Evolutionary conservation across 306 rosid genomes (phyloP).

Genomic region (Cucumis hystrix): DNA sequence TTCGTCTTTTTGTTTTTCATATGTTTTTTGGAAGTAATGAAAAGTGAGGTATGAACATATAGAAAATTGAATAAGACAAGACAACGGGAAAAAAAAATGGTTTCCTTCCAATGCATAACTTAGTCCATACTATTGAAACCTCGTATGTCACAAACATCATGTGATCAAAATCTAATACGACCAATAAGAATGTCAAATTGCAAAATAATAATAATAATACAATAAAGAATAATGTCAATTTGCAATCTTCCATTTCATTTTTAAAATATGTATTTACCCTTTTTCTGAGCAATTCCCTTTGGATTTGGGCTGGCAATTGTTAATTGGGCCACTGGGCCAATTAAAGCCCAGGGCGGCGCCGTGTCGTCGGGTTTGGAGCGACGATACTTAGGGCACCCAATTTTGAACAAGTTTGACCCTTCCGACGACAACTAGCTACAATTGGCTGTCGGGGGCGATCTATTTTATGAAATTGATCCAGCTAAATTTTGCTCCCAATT

Average conservation of each 20-base stretch:
- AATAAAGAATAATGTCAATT: too few species aligned
- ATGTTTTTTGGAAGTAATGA: not conserved
- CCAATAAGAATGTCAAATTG: too few species aligned
- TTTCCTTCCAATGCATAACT: not conserved
- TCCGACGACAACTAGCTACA: not conserved
- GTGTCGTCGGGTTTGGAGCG: not conserved
- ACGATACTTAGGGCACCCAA: not conserved
- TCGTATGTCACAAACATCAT: not conserved
- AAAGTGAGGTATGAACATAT: not conserved
- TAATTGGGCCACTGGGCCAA: not conserved
- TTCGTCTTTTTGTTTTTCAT: too few species aligned
- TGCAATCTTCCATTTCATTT: too few species aligned
- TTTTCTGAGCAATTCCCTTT: not conserved
- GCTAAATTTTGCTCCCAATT: not conserved
- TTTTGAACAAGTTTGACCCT: not conserved
- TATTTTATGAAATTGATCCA: not conserved
- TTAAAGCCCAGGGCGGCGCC: not conserved
- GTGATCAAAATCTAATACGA: not conserved
- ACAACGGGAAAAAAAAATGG: not conserved
- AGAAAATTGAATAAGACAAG: not conserved
- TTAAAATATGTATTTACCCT: too few species aligned
- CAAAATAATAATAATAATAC: too few species aligned
- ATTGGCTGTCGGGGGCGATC: not conserved
- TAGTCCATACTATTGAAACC: not conserved
- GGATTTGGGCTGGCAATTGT: not conserved